These are phyloP conservation scores for Priceomyces melissophilus DNA, from an alignment of 805 yeast species.

Conservation along the genomic window DNA sequence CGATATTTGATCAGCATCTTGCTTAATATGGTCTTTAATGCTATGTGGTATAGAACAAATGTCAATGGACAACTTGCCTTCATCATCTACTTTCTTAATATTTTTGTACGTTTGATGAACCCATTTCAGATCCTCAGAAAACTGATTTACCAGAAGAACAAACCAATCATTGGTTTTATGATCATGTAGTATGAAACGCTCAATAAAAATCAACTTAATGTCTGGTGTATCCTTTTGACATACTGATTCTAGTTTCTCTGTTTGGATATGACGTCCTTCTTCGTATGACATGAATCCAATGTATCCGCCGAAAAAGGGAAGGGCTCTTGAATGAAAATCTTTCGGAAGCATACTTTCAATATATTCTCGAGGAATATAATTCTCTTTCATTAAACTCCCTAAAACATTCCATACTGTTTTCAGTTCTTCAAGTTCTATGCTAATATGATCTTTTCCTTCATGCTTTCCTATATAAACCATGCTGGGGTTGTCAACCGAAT, in stretches of 20 bases:
- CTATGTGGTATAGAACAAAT: conserved; percentile 19
- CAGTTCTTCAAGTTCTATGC: conserved; percentile 4
- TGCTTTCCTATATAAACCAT: conserved; percentile 25
- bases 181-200: conserved; percentile 58
- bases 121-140: conserved; percentile 36
- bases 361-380: conserved; percentile 26
- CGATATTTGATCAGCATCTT: conserved; percentile 24
- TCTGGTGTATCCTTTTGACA: conserved; percentile 53
- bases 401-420: conserved; percentile 52
- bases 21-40: conserved; percentile 22
- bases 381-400: conserved; percentile 44
- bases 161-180: conserved; percentile 43
- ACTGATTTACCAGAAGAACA: conserved; percentile 47
- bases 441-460: conserved; percentile 12
- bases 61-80: conserved; percentile 12
- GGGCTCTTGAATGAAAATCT: conserved; percentile 19
- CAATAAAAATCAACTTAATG: conserved; percentile 68
- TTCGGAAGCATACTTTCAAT: conserved; percentile 18
- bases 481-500: conserved; percentile 48
- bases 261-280: conserved; percentile 57
- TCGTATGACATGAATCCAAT: conserved; percentile 87
- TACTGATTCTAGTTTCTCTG: conserved; percentile 32
- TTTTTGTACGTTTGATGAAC: conserved; percentile 16
- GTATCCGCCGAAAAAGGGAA: conserved; percentile 91
- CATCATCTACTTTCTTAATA: conserved; percentile 7